A percentile compares a stretch with the other conserved stretches of the same genome.
Conservation (phyloP, 225 moss, liverwort and hornwort genomes). For the Bryum argenteum region DNA sequence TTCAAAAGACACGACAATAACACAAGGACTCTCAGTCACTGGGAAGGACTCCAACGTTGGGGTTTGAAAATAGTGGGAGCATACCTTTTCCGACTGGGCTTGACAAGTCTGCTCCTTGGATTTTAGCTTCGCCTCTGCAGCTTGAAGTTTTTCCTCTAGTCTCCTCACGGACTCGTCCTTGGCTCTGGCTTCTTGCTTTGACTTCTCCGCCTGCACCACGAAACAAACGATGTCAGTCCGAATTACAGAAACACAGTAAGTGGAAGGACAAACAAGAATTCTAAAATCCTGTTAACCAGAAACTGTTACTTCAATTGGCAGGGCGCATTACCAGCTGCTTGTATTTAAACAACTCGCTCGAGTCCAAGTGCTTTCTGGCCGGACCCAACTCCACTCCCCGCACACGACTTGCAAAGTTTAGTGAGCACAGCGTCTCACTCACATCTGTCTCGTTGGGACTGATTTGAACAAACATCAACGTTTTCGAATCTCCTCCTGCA, state of each 20-base stretch:
- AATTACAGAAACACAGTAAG: no score
- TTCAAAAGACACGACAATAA: no score
- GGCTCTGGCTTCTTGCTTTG: constrained; percentile 73
- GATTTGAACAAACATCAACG: constrained; percentile 97
- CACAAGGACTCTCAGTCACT: no score
- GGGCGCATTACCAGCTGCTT: constrained; percentile 75
- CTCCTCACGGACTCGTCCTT: constrained; percentile 81
- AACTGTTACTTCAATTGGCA: no score
- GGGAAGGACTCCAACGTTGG: no score
- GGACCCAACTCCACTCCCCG: constrained; percentile 96
- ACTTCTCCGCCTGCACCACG: constrained; percentile 69
- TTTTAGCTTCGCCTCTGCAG: constrained; percentile 71
- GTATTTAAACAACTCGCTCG: constrained; percentile 91
- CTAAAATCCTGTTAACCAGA: no score
- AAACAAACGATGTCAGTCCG: neutral
- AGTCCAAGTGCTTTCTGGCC: constrained; percentile 85
- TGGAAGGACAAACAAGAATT: neutral
- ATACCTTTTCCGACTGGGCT: constrained; percentile 70
- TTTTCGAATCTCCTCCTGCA: constrained; percentile 93
- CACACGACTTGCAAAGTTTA: constrained; percentile 96
- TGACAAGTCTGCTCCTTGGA: constrained; percentile 83
- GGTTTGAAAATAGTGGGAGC: neutral
- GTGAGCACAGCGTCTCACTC: constrained; percentile 80
- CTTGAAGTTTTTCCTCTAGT: constrained; percentile 73
- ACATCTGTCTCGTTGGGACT: constrained; percentile 90